Conservation (phyloP, 2,329 filamentous ascomycete genomes). For the Alternaria sp. region DNA sequence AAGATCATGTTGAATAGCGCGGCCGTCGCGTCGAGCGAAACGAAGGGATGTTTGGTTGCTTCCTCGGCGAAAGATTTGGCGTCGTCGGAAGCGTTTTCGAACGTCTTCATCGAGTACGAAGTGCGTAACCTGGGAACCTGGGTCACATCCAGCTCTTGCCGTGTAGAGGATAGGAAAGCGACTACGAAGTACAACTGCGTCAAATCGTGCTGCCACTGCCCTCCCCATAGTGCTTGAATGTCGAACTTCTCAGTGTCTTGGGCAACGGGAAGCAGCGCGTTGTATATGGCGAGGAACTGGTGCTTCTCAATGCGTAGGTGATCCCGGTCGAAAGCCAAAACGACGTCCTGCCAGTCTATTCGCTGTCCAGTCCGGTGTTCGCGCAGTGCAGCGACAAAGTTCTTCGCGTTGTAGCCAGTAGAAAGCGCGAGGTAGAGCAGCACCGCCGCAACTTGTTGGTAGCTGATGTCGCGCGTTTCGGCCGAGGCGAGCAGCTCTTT, state of each 20-base stretch:
- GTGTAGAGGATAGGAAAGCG: slow-evolving; percentile 79
- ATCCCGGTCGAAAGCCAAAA: slow-evolving; percentile 81
- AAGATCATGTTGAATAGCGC: slow-evolving; percentile 71
- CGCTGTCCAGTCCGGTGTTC: slow-evolving; percentile 64
- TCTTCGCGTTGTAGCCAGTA: slow-evolving; percentile 72
- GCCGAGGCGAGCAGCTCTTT: slow-evolving; percentile 66
- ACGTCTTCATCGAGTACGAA: slow-evolving; percentile 75
- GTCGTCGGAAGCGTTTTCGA: slow-evolving; percentile 66
- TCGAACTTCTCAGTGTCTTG: slow-evolving; percentile 71
- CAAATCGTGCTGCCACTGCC: slow-evolving; percentile 82
- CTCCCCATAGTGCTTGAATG: slow-evolving; percentile 89
- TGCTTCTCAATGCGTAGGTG: slow-evolving; percentile 76
- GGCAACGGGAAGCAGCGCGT: slow-evolving; percentile 77
- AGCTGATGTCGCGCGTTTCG: slow-evolving; percentile 71
- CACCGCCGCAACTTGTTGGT: slow-evolving; percentile 83
- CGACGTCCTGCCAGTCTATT: slow-evolving; percentile 73
- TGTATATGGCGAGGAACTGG: slow-evolving; percentile 84
- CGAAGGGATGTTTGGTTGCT: slow-evolving; percentile 84
- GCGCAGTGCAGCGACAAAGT: slow-evolving; percentile 67
- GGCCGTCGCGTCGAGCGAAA: slow-evolving; percentile 83
- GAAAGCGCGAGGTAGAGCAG: slow-evolving; percentile 74
- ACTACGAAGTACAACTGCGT: slow-evolving; percentile 94
- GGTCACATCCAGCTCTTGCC: slow-evolving; percentile 80
- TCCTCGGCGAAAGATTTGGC: slow-evolving; percentile 68
- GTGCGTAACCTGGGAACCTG: slow-evolving; percentile 82